Conservation (phyloP, 306 rosid genomes). For the Gillenia trifoliata region DNA sequence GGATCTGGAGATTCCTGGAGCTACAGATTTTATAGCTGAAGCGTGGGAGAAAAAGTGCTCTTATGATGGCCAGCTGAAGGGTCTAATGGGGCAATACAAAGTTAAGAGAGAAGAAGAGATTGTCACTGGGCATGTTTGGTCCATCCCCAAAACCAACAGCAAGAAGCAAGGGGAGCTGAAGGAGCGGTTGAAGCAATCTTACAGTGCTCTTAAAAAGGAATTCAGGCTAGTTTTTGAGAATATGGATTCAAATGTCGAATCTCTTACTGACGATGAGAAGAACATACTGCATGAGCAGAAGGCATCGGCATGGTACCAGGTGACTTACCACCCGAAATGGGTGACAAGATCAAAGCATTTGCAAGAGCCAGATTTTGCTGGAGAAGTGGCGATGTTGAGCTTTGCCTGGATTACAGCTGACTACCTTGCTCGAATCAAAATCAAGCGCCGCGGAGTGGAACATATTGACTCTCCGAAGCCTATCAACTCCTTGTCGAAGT, state of each 20-base stretch:
- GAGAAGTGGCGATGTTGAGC: conserved; percentile 49
- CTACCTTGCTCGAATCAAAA: conserved; percentile 77
- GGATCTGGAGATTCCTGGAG: conserved; percentile 54
- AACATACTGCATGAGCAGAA: conserved; percentile 59
- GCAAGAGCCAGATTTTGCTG: conserved; percentile 34
- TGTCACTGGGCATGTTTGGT: conserved; percentile 88
- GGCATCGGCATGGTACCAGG: conserved; percentile 88
- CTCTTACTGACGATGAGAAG: conserved; percentile 54
- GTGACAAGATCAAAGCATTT: conserved; percentile 42
- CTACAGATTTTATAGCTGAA: conserved; percentile 51
- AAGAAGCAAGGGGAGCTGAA: conserved; percentile 86
- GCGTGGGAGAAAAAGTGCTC: conserved; percentile 72
- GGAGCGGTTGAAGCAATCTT: conserved; percentile 88
- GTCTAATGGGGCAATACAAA: conserved; percentile 67
- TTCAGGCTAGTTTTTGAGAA: conserved; percentile 66
- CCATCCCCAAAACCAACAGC: conserved; percentile 80
- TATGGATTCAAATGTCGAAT: conserved; percentile 35
- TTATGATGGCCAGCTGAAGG: conserved; percentile 64
- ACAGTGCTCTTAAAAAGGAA: conserved; percentile 66
- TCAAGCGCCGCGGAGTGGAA: conserved; percentile 27
- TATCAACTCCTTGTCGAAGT: conserved; percentile 52
- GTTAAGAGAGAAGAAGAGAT: conserved; percentile 81
- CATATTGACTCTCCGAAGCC: conserved; percentile 47
- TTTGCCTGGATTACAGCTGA: conserved; percentile 85
- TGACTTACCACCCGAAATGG: conserved; percentile 77